A percentile compares a stretch with the other conserved stretches of the same genome.
phyloP scores from a whole-genome alignment of 2,329 filamentous ascomycete genomes.

The Chrysoporthe puriensis region DNA sequence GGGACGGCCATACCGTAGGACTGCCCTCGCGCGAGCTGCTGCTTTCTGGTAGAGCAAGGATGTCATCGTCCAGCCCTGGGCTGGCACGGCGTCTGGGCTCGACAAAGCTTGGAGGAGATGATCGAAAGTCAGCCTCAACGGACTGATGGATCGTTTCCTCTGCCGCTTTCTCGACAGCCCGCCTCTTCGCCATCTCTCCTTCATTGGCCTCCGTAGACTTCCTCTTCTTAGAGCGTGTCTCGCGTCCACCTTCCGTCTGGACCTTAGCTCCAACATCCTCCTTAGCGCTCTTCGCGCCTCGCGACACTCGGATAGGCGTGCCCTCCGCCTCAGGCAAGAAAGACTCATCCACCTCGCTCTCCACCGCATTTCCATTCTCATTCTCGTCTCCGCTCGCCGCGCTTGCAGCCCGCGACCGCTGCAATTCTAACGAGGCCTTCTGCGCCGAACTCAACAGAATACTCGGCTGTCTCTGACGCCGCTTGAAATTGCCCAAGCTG shows the following conservation, averaged over 20 bases:
- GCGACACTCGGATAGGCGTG: constrained; percentile 32
- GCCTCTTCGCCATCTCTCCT: constrained; percentile 38
- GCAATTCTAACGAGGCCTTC: constrained; percentile 39
- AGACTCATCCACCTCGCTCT: constrained; percentile 36
- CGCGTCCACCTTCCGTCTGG: background rate
- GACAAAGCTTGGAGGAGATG: constrained; percentile 39
- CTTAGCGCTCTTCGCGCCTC: constrained; percentile 14
- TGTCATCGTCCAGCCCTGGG: constrained; percentile 48
- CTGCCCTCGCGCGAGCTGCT: constrained; percentile 48
- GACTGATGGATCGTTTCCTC: constrained; percentile 34
- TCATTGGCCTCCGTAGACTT: constrained; percentile 56
- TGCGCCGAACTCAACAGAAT: constrained; percentile 57
- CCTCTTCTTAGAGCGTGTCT: constrained; percentile 53
- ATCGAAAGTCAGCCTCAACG: constrained; percentile 34
- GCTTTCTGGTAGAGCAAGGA: constrained; percentile 60
- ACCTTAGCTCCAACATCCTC: constrained; percentile 3
- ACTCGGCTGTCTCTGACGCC: constrained; percentile 63
- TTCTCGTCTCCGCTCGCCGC: constrained; percentile 21
- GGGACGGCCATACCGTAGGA: constrained; percentile 54
- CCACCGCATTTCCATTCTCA: constrained; percentile 17
- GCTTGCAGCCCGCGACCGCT: constrained; percentile 32
- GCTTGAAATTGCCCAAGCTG: constrained; percentile 61
- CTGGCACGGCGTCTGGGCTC: constrained; percentile 45
- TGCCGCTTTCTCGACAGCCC: constrained; percentile 30
- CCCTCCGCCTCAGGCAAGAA: constrained; percentile 37